These are phyloP conservation scores for Neurospora sp. DNA, from an alignment of 495 filamentous ascomycete species.

Conservation along the genomic window DNA sequence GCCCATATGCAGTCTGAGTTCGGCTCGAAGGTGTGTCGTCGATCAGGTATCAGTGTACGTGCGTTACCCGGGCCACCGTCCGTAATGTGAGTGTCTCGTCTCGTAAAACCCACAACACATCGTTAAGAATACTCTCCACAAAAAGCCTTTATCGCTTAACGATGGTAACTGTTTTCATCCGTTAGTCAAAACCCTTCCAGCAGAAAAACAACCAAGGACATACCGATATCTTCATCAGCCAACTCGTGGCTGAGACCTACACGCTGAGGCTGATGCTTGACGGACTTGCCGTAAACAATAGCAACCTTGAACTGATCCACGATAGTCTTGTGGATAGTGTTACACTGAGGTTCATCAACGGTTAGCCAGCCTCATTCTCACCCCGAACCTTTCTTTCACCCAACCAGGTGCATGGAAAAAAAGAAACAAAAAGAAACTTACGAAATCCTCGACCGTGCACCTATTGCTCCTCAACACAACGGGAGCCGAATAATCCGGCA, in stretches of 20 bases:
- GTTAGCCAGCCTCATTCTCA: slow-evolving; percentile 5
- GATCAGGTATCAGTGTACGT: background rate
- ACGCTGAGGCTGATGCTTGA: slow-evolving; percentile 96
- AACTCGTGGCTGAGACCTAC: slow-evolving; percentile 89
- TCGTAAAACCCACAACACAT: background rate
- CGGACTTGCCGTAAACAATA: slow-evolving; percentile 92
- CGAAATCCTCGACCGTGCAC: slow-evolving; percentile 94
- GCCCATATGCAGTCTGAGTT: background rate
- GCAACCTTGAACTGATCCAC: slow-evolving; percentile 92
- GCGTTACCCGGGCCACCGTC: background rate
- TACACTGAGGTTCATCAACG: slow-evolving; percentile 53
- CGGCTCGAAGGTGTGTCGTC: background rate
- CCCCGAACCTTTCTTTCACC: background rate
- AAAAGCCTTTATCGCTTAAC: slow-evolving; percentile 65
- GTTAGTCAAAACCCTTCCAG: background rate
- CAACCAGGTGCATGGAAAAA: slow-evolving; percentile 7
- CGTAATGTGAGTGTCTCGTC: background rate
- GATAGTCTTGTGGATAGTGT: slow-evolving; percentile 91
- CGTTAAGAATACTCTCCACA: background rate
- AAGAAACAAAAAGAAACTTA: slow-evolving; percentile 40
- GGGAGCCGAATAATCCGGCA: slow-evolving; percentile 85
- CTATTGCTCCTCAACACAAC: slow-evolving; percentile 75
- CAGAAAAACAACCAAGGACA: slow-evolving; percentile 22
- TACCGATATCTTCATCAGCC: slow-evolving; percentile 95
- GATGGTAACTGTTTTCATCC: slow-evolving; percentile 63